A percentile compares a stretch with the other conserved stretches of the same genome.
These are phyloP conservation scores for Neurospora sp. DNA, from an alignment of 495 filamentous ascomycete genomes.

Conservation along the genomic window DNA sequence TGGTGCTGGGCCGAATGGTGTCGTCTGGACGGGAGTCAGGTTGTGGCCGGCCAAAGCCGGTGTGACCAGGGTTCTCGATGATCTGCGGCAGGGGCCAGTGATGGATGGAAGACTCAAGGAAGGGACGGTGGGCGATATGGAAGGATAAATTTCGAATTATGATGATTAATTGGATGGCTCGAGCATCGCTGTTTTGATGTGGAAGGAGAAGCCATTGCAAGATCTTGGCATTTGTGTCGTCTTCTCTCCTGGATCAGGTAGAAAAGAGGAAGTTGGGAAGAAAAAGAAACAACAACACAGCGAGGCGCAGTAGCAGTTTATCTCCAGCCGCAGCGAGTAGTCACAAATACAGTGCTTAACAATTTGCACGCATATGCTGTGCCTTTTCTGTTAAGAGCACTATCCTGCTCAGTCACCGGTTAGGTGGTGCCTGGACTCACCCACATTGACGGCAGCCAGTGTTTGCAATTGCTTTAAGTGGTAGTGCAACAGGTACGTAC, in stretches of 20 bases:
- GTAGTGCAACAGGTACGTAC: too few relatives aligned
- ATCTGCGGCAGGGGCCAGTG: background rate
- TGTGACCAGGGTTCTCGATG: background rate
- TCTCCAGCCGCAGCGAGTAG: too few relatives aligned
- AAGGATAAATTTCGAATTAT: background rate
- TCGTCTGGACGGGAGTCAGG: background rate
- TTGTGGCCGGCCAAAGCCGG: background rate
- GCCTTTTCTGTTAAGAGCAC: too few relatives aligned
- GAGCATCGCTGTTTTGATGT: too few relatives aligned
- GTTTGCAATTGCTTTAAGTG: too few relatives aligned
- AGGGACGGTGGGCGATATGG: background rate
- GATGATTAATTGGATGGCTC: background rate
- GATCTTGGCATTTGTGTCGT: background rate
- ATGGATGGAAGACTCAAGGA: background rate
- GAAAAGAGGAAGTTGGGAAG: too few relatives aligned
- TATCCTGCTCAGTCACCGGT: too few relatives aligned
- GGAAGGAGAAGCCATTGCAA: background rate
- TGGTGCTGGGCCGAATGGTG: background rate
- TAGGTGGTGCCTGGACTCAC: too few relatives aligned
- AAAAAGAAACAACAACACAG: background rate
- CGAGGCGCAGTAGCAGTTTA: background rate
- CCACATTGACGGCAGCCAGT: too few relatives aligned
- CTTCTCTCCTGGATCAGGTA: background rate
- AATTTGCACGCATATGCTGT: too few relatives aligned
- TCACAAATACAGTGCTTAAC: too few relatives aligned